A percentile compares a stretch with the other conserved stretches of the same genome.
Conservation (phyloP, 192 early-diverging fungal species). For the Paraglomus occultum region DNA sequence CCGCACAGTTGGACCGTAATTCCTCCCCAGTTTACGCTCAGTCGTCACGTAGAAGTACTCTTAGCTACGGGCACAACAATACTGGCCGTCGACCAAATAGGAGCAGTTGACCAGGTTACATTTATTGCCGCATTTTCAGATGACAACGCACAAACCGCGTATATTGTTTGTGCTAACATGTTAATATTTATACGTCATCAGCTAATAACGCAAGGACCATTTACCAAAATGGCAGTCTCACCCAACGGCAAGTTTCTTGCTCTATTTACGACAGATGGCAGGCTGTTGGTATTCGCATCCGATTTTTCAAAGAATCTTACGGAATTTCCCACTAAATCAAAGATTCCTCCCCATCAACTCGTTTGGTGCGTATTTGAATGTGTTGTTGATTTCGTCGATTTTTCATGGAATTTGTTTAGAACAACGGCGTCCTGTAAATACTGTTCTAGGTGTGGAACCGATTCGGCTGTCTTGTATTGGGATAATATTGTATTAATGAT, state of each 20-base stretch:
- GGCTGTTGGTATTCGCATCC: slow-evolving; percentile 89
- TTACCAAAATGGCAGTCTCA: slow-evolving; percentile 82
- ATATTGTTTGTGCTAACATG: neutral
- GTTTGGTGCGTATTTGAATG: slow-evolving; percentile 58
- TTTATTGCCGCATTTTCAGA: neutral
- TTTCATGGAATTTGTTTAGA: neutral
- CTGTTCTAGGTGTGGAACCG: slow-evolving; percentile 83
- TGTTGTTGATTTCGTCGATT: neutral
- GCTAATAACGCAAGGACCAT: slow-evolving; percentile 86
- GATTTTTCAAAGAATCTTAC: slow-evolving; percentile 94
- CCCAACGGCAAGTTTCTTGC: slow-evolving; percentile 94
- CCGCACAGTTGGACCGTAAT: slow-evolving; percentile 89
- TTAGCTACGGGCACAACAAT: slow-evolving; percentile 74
- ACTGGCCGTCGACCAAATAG: slow-evolving; percentile 76
- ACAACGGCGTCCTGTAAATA: too few species aligned
- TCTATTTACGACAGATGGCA: slow-evolving; percentile 73
- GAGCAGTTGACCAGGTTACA: slow-evolving; percentile 75
- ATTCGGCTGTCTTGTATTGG: slow-evolving; percentile 88
- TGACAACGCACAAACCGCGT: neutral
- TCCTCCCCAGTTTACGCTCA: slow-evolving; percentile 82
- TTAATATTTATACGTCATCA: slow-evolving; percentile 28
- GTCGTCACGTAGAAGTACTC: slow-evolving; percentile 88
- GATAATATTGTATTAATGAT: slow-evolving; percentile 82
- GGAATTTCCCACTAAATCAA: slow-evolving; percentile 69
- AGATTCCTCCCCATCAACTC: slow-evolving; percentile 68